phyloP scores from a whole-genome alignment of 108 stramenopile species.

The Nitzschia sp. region DNA sequence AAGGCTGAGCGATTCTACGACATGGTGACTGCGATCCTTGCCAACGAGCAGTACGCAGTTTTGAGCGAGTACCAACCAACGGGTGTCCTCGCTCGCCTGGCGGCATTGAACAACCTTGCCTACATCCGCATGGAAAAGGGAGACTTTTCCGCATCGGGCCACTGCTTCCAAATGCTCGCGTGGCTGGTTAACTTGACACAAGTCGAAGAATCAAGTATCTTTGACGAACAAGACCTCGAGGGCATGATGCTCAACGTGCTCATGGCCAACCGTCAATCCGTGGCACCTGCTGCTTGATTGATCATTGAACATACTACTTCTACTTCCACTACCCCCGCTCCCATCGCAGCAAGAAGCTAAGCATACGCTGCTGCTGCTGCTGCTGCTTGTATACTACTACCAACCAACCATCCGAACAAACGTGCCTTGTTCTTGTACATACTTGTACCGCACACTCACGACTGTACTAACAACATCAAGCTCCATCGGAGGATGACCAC shows the following conservation, averaged over 20 bases:
- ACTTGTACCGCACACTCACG: no score
- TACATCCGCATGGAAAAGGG: conserved; percentile 5
- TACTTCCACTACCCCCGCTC: no score
- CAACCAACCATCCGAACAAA: no score
- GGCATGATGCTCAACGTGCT: conserved; percentile 4
- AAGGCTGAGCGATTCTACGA: conserved; percentile 3
- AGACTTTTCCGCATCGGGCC: neutral
- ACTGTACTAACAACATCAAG: no score
- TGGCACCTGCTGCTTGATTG: neutral
- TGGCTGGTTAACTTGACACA: neutral
- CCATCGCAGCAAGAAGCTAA: no score
- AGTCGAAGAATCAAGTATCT: neutral
- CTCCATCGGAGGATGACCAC: no score
- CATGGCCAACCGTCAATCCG: conserved; percentile 7
- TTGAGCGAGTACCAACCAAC: neutral
- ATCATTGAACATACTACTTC: no score
- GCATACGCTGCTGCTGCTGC: no score
- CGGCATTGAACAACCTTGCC: neutral
- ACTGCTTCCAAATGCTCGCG: conserved; percentile 2
- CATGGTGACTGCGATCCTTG: neutral
- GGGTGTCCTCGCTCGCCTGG: neutral
- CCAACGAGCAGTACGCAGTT: neutral
- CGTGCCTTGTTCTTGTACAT: no score
- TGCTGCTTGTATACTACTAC: no score
- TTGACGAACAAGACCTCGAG: neutral